Percentiles rank a stretch among this genome's conserved stretches.
phyloP scores from a whole-genome alignment of 2,329 filamentous ascomycete genomes.

The Periconia macrospinosa region DNA sequence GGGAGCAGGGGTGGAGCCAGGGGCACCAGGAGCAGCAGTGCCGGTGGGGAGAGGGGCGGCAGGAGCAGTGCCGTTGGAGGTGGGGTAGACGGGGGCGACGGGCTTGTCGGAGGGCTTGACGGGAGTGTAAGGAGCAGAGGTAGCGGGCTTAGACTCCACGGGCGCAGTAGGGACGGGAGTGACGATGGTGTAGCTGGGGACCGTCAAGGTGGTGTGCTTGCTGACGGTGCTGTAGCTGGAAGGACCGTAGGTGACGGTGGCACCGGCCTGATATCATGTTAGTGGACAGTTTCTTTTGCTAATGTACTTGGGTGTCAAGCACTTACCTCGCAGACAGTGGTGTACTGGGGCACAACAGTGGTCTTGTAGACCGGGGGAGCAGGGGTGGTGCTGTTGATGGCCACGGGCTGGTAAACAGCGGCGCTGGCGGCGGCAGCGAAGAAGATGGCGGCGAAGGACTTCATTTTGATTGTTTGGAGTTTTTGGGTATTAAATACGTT shows the following conservation, averaged over 20 bases:
- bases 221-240: constrained; percentile 37
- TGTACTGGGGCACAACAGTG: constrained; percentile 25
- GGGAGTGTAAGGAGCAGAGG: constrained; percentile 1
- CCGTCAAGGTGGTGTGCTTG: constrained; percentile 33
- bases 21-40: constrained; percentile 19
- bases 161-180: constrained; percentile 10
- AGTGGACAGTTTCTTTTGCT: constrained; percentile 9
- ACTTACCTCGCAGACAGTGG: constrained; percentile 22
- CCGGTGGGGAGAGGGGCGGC: constrained; percentile 18
- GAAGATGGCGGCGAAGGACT: constrained; percentile 38
- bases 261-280: constrained; percentile 29
- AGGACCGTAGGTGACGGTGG: constrained; percentile 26
- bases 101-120: constrained; percentile 4
- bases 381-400: constrained; percentile 23
- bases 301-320: background rate
- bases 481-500: constrained; percentile 34
- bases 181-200: constrained; percentile 31
- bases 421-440: constrained; percentile 31
- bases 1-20: constrained; percentile 28
- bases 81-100: constrained; percentile 16
- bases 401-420: constrained; percentile 3
- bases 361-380: constrained; percentile 28
- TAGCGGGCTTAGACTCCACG: constrained; percentile 1
- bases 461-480: constrained; percentile 41
- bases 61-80: constrained; percentile 24